These are phyloP conservation scores for Fraxinus paxiana DNA, from an alignment of 305 asterid species.

Conservation along the genomic window DNA sequence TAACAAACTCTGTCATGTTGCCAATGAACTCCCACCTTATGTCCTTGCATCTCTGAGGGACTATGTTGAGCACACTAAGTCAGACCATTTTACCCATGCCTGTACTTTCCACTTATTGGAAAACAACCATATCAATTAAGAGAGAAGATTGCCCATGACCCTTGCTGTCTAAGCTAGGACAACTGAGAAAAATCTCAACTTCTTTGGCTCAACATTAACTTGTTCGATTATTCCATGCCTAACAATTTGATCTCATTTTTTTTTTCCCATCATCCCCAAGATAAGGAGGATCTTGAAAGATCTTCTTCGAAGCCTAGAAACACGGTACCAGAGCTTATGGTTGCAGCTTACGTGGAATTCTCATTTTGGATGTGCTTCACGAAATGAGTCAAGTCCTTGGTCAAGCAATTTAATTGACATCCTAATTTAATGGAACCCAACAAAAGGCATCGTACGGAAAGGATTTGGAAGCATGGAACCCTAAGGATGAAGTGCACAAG, in stretches of 20 bases:
- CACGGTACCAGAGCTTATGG: background rate
- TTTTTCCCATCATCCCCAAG: background rate
- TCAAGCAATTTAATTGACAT: background rate
- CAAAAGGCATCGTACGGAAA: background rate
- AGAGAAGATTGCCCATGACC: background rate
- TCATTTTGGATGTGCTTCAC: background rate
- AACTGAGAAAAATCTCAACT: background rate
- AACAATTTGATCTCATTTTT: background rate
- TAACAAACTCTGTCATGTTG: background rate
- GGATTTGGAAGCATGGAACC: background rate
- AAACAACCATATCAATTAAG: background rate
- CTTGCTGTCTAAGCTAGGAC: background rate
- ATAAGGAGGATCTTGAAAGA: background rate
- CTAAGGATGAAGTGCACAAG: background rate
- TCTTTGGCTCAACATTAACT: background rate
- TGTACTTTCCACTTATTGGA: background rate
- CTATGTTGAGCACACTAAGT: background rate
- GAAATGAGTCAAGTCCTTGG: background rate
- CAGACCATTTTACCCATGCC: background rate
- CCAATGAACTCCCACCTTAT: background rate
- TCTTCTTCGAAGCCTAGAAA: background rate
- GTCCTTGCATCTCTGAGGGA: background rate
- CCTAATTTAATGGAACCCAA: background rate
- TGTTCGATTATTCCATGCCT: background rate
- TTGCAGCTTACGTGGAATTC: background rate